Conservation (phyloP, 352 stramenopile genomes). For the Phytophthora citricola region DNA sequence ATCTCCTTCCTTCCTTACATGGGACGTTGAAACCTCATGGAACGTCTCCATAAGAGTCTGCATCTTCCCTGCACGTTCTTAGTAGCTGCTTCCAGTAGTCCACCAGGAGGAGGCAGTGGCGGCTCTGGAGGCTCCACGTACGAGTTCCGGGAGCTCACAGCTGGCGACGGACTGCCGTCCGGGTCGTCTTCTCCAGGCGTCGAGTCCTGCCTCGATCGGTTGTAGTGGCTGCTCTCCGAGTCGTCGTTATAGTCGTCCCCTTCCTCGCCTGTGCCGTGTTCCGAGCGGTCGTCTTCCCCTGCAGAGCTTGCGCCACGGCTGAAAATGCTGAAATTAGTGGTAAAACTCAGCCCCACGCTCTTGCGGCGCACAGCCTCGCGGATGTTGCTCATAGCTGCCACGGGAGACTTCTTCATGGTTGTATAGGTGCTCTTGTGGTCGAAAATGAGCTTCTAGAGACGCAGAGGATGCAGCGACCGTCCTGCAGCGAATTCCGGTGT, state of each 20-base stretch:
- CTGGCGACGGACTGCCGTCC: constrained; percentile 44
- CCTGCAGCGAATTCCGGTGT: constrained; percentile 11
- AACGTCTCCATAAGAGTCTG: constrained; percentile 67
- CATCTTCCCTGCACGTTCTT: constrained; percentile 82
- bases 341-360: constrained; percentile 71
- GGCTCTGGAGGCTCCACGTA: constrained; percentile 73
- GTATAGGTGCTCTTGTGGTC: constrained; percentile 7
- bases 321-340: constrained; percentile 66
- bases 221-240: constrained; percentile 42
- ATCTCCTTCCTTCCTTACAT: constrained; percentile 30
- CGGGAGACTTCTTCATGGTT: constrained; percentile 57
- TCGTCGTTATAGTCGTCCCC: constrained; percentile 53
- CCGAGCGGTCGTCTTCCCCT: constrained; percentile 51
- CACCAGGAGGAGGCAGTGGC: constrained; percentile 56
- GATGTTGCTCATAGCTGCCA: constrained; percentile 58
- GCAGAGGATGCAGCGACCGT: constrained; percentile 3
- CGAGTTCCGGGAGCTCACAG: constrained; percentile 39
- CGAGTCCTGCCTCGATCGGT: constrained; percentile 52
- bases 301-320: constrained; percentile 44
- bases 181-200: constrained; percentile 40
- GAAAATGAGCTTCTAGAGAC: constrained; percentile 11
- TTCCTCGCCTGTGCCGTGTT: constrained; percentile 35
- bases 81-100: constrained; percentile 63
- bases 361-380: constrained; percentile 69
- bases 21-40: constrained; percentile 64